These are phyloP conservation scores for Acer yangbiense DNA, from an alignment of 345 rosid genomes.

Conservation along the genomic window DNA sequence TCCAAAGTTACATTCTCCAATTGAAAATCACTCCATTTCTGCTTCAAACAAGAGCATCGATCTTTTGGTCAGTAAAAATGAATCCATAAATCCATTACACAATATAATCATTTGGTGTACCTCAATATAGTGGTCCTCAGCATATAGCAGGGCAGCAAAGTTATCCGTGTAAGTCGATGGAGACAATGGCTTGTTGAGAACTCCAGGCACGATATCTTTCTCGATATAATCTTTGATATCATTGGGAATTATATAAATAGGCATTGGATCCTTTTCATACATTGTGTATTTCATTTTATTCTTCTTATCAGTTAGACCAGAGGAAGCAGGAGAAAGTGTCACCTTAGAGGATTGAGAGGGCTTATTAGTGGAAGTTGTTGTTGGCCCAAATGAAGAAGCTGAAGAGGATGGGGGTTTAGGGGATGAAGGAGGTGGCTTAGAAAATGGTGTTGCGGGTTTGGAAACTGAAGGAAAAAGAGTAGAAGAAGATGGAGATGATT, in stretches of 20 bases:
- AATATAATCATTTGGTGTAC: not conserved
- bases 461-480: too few species aligned
- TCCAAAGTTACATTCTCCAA: constrained; percentile 25
- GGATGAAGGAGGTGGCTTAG: not conserved
- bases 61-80: constrained; percentile 27
- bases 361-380: constrained; percentile 4
- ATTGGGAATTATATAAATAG: constrained; percentile 32
- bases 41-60: not conserved
- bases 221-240: constrained; percentile 22
- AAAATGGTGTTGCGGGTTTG: too few species aligned
- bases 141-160: constrained; percentile 34
- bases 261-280: constrained; percentile 20
- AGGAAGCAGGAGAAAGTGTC: constrained; percentile 18
- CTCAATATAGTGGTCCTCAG: constrained; percentile 40
- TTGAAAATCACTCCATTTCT: constrained; percentile 42
- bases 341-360: constrained; percentile 17
- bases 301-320: not conserved
- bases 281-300: not conserved
- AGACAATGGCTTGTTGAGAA: constrained; percentile 26
- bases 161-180: constrained; percentile 27
- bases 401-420: not conserved
- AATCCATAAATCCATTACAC: not conserved
- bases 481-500: too few species aligned
- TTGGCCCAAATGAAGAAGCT: not conserved
- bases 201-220: constrained; percentile 27